A percentile compares a stretch with the other conserved stretches of the same genome.
Evolutionary conservation across 163 green algal genomes (phyloP).

Genomic region (Scenedesmus sp.): DNA sequence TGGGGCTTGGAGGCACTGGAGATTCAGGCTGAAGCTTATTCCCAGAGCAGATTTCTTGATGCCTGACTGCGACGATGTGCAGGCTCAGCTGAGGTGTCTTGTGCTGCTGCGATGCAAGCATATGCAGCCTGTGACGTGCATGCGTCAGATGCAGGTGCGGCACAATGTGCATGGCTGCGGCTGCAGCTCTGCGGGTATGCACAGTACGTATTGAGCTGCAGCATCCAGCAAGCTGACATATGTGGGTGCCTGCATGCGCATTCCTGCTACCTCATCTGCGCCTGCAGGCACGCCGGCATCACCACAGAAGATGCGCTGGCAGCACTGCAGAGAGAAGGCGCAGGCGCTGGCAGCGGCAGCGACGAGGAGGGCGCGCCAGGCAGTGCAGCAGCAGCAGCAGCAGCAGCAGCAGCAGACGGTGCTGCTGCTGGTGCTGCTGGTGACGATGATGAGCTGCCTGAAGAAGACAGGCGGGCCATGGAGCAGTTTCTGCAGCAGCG

Average conservation of each 20-base stretch:
- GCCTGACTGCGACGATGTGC: too few relatives aligned
- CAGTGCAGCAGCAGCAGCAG: not conserved
- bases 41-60: too few relatives aligned
- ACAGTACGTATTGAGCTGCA: too few relatives aligned
- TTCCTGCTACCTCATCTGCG: not conserved
- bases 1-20: too few relatives aligned
- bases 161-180: too few relatives aligned
- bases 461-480: slow-evolving; percentile 70
- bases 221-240: not conserved
- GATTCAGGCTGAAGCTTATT: too few relatives aligned
- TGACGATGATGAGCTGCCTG: slow-evolving; percentile 52
- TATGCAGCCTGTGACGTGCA: too few relatives aligned
- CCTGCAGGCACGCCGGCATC: slow-evolving; percentile 64
- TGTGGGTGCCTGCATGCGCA: not conserved
- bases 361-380: not conserved
- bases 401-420: not conserved
- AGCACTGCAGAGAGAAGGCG: slow-evolving; percentile 70
- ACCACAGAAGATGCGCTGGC: slow-evolving; percentile 79
- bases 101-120: too few relatives aligned
- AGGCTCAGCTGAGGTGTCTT: too few relatives aligned
- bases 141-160: too few relatives aligned
- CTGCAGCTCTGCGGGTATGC: too few relatives aligned
- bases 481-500: slow-evolving; percentile 50
- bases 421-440: not conserved
- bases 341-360: not conserved